Base-by-base conservation (phyloP, 1,284 basidiomycete genomes). In the Cystobasidium slooffiae region DNA sequence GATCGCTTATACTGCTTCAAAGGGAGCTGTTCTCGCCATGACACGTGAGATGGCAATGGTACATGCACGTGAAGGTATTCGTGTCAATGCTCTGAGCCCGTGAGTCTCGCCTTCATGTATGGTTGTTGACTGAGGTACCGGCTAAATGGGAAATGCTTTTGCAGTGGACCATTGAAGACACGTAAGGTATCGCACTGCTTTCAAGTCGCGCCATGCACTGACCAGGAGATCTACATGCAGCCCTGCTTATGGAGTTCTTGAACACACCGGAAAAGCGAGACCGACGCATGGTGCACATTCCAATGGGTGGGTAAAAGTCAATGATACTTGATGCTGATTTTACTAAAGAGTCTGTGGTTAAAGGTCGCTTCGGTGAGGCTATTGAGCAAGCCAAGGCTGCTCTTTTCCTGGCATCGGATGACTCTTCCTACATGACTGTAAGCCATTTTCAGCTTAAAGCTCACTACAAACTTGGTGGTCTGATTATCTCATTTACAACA, bases 11-110 rank as follows among this genome's bases (percentile, higher is more conserved):
- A 93, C 91, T 58, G 91, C 92, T 7, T 93, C 91, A 6, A 76
- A 93, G 89, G 95, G 95, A 74, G 95, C 91, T 43, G 96, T 98
- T 5, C 88, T 98, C 70, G 92, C 95, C n/a, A 96, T 98, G 94
- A 95, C 93, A 10, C 89, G 95, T 68, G 95, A 98, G 82, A 86
- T 98, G 39, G 95, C 96, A 1, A 96, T 97, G 89, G 92, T 98
- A 1, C 96, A 98, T 83, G 95, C 95, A 49, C 87, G 91, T 75
- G 96, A 98, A 85, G 94, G 94, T 63, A 97, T 98, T 80, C 89
- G 95, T 52, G 81, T 97, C 83, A 99, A 99, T 85, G 89, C 94
- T 10, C 88, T 98, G 76, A 97, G 94, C 87, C 95, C 95, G 90
- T 94, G 83, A 83, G 92, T 86, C 10, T 58, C 49, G 46, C 66